Base-by-base conservation (phyloP, 208 protist genomes). In the Leishmania guyanensis region DNA sequence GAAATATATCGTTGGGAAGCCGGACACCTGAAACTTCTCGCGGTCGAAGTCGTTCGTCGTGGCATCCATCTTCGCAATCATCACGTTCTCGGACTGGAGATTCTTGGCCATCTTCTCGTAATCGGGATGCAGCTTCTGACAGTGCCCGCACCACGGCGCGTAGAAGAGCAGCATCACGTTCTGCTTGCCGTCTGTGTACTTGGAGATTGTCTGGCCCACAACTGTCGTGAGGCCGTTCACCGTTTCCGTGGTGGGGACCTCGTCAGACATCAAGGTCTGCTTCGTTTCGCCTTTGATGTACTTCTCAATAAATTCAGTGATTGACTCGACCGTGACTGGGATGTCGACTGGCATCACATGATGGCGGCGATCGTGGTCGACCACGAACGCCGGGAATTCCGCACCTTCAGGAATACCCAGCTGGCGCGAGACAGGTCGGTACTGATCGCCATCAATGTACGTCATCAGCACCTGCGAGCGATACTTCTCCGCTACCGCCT, bases 101-200 rank as follows among this genome's bases (percentile, higher is more conserved):
- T 80, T 76, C 83, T 89, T 86, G 12, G 93, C 94, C 69, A 97
- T 69, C 56, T 88, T 82, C 43, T 95, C 93, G 68, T 86, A 98
- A 43, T 92, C 93, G 78, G 97, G 97, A 75, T 91, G 88, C 20
- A 99, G 83, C 70, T 93, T 91, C 80, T 98, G 90, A 94, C 98
- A 99, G 94, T 99, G 98, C 39, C 94, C 95, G 82, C 98, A 99
- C 98, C 98, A 99, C 70, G 97, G 97, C 26, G 98, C 98, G 85
- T 98, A 99, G 83, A 99, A 99, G 83, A 98, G 90, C 46, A 99
- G 86, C 58, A 99, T 92, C 22, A 98, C 92, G 83, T 98, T 88
- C 82, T 98, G 98, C 46, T 80, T 84, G 64, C 85, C 75, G 20
- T 84, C 76, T 26, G 91, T 69, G 84, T 95, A 89, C 48, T 91